Evolutionary conservation across 345 rosid genomes (phyloP), one percentile per base, ranked within the genome.

Genomic region (Luvunga scandens): DNA sequence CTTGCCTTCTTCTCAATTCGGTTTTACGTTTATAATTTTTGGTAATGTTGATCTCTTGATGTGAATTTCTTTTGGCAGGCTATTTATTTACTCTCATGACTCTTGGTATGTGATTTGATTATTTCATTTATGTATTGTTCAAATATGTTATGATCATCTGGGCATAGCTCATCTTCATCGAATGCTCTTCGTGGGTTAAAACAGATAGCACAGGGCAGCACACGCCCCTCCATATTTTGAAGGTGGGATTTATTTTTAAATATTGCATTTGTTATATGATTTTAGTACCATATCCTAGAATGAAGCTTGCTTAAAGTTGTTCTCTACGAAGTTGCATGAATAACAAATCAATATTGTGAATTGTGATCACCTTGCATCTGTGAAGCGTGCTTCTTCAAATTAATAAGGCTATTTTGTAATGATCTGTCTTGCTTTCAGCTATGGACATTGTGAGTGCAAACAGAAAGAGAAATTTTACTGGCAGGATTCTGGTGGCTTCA

Each of bases 361-460:
- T 61, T 9, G 5, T 28, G 34, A 63, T 63, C 7, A 16, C 33
- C 5, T 31, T 64, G 39, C 39, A 33, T 30, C 1, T 30, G 10
- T 1, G 67, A 63, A 63, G 22, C 24, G 18, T 31, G 39, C 39
- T 7, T 18, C 1, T 45, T 45, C 50, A 45, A 45, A 45, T 45
- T 3, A 12, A 45, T 0, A 45, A 45, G 18, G 18, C 33, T 30
- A 14, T 64, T 30, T 21, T 30, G 67, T 6, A 27, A 31, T 62
- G 21, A 19, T 50, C 9, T 50, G 57, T 69, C 21, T 34, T 70
- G 38, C 45, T 73, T 84, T 67, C 84, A 87, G 88, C 77, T 13
- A 81, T 87, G 88, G 88, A 87, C 28, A 56, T 77, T 69, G 33
- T 77, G 2, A 86, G 81, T 42, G 69, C 74, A 7, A 85, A 85